A percentile compares a stretch with the other conserved stretches of the same genome.
Conservation (phyloP, 768 basidiomycete species). For the Lentinula edodes region DNA sequence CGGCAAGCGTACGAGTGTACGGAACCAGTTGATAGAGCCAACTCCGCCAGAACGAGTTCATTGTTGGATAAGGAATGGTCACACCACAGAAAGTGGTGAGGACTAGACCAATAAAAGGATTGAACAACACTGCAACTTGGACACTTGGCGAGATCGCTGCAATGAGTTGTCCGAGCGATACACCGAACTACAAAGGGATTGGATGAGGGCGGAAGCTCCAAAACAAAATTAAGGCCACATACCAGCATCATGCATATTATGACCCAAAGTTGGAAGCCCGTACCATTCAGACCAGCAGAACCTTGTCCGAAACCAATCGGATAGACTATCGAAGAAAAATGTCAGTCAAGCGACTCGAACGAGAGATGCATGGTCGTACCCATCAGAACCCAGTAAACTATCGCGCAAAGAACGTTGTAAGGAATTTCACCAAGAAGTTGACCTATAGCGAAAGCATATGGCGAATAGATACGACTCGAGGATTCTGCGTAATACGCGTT, state of each 20-base stretch:
- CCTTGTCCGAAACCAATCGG: constrained; percentile 64
- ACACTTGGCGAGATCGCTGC: constrained; percentile 74
- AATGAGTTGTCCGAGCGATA: constrained; percentile 69
- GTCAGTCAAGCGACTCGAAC: background rate
- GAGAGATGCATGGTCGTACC: constrained; percentile 24
- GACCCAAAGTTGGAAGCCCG: constrained; percentile 67
- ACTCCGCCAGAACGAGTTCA: constrained; percentile 65
- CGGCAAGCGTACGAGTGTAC: constrained; percentile 63
- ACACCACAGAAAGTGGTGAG: constrained; percentile 78
- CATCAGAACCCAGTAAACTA: constrained; percentile 74
- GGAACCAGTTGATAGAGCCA: constrained; percentile 76
- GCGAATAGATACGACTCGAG: constrained; percentile 81
- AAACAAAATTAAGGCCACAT: background rate
- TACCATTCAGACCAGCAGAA: constrained; percentile 50
- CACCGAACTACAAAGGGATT: constrained; percentile 40
- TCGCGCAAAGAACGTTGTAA: constrained; percentile 62
- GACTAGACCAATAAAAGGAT: constrained; percentile 65
- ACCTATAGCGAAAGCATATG: constrained; percentile 77
- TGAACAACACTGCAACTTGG: constrained; percentile 75
- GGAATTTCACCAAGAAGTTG: constrained; percentile 82
- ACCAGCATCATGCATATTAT: constrained; percentile 59
- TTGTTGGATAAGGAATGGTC: constrained; percentile 60
- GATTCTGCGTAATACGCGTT: constrained; percentile 40
- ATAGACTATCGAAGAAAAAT: constrained; percentile 35
- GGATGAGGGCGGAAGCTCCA: too few relatives aligned